Percentiles rank a stretch among this genome's conserved stretches.
These are phyloP conservation scores for Friedmanniomyces simplex DNA, from an alignment of 495 filamentous ascomycete genomes.

Conservation along the genomic window DNA sequence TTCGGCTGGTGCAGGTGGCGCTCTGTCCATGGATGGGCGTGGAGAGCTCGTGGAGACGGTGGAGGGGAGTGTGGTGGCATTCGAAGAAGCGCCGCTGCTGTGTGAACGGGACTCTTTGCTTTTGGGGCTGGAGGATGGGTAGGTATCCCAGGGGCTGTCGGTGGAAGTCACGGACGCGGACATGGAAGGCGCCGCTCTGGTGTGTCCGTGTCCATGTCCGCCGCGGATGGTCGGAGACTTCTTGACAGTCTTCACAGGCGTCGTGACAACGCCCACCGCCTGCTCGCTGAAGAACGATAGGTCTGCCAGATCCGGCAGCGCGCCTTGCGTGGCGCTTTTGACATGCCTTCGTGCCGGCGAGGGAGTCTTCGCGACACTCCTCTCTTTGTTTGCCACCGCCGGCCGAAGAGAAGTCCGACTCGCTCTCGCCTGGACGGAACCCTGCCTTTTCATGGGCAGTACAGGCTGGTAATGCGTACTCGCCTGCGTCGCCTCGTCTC, in stretches of 20 bases:
- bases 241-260: conserved; percentile 20
- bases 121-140: conserved; percentile 18
- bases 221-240: conserved; percentile 11
- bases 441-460: neutral
- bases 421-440: neutral
- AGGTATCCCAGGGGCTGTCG: conserved; percentile 27
- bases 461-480: neutral
- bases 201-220: neutral
- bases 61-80: conserved; percentile 15
- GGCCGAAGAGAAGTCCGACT: conserved; percentile 10
- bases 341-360: conserved; percentile 5
- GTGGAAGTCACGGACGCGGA: neutral
- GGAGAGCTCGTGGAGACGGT: conserved; percentile 24
- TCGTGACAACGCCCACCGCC: conserved; percentile 21
- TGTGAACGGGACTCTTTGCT: conserved; percentile 3
- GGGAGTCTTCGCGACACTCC: conserved; percentile 1
- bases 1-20: too few relatives aligned
- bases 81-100: conserved; percentile 15
- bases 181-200: conserved; percentile 12
- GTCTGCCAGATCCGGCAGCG: conserved; percentile 13
- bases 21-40: too few relatives aligned
- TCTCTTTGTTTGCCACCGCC: neutral
- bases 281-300: conserved; percentile 31
- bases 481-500: conserved; percentile 58
- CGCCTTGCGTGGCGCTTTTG: conserved; percentile 5